Conservation (phyloP, 371 early-diverging fungal species). For the Mucor ambiguus region DNA sequence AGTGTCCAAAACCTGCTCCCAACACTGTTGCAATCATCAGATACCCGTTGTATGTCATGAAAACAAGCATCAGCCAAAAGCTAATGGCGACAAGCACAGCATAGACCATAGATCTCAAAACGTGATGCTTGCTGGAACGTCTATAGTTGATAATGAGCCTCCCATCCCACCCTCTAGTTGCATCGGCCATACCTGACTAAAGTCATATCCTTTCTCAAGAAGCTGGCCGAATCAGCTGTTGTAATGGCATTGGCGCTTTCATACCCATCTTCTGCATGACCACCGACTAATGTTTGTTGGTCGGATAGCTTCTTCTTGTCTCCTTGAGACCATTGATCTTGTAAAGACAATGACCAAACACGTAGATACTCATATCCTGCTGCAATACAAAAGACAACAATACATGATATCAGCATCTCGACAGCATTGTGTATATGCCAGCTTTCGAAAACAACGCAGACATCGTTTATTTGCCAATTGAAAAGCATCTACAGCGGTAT, state of each 20-base stretch:
- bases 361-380: slow-evolving; percentile 63
- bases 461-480: slow-evolving; percentile 72
- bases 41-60: slow-evolving; percentile 82
- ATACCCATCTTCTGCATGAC: background rate
- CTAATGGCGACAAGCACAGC: slow-evolving; percentile 70
- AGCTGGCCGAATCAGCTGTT: background rate
- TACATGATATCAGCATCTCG: slow-evolving; percentile 58
- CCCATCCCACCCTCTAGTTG: background rate
- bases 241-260: background rate
- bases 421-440: slow-evolving; percentile 63
- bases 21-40: slow-evolving; percentile 65
- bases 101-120: slow-evolving; percentile 62
- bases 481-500: slow-evolving; percentile 62
- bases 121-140: slow-evolving; percentile 42
- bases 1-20: slow-evolving; percentile 70
- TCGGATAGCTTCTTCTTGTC: slow-evolving; percentile 30
- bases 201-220: slow-evolving; percentile 7
- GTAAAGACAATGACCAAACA: slow-evolving; percentile 47
- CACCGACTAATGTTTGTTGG: background rate
- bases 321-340: slow-evolving; percentile 39
- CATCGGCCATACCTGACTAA: background rate
- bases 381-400: slow-evolving; percentile 56
- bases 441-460: slow-evolving; percentile 72
- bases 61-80: slow-evolving; percentile 82
- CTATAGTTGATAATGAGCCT: slow-evolving; percentile 16